Percentiles rank a stretch among this genome's conserved stretches.
Conservation (phyloP, 805 yeast species). For the Starmerella kuoi region DNA sequence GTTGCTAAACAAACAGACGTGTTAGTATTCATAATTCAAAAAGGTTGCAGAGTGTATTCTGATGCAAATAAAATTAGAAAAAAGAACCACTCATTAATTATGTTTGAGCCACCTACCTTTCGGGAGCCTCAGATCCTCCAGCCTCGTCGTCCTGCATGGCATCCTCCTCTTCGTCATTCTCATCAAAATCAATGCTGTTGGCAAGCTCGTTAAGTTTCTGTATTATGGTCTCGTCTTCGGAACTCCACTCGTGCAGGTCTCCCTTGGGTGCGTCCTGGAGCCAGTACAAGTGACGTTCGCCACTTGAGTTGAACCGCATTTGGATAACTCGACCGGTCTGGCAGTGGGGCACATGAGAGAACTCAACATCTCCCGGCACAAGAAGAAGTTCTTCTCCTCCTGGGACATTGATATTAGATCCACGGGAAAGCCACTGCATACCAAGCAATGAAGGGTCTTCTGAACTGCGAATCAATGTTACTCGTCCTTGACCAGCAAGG, state of each 20-base stretch:
- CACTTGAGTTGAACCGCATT: conserved; percentile 49
- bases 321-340: conserved; percentile 67
- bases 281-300: conserved; percentile 51
- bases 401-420: conserved; percentile 28
- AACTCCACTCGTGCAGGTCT: conserved; percentile 43
- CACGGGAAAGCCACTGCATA: conserved; percentile 61
- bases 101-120: conserved; percentile 1
- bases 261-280: conserved; percentile 63
- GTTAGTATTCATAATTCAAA: too few relatives aligned
- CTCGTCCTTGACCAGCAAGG: conserved; percentile 53
- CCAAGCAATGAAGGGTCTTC: conserved; percentile 65
- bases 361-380: conserved; percentile 76
- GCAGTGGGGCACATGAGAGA: conserved; percentile 58
- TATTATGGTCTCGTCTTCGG: conserved; percentile 42
- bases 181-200: conserved; percentile 19
- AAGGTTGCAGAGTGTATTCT: too few relatives aligned
- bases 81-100: too few relatives aligned
- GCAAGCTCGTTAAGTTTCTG: conserved; percentile 37
- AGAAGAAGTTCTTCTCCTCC: conserved; percentile 41
- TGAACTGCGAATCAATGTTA: conserved; percentile 46
- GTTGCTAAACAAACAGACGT: too few relatives aligned
- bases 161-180: conserved; percentile 19
- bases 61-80: too few relatives aligned
- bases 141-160: conserved; percentile 13
- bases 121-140: background rate